Conservation (phyloP, 1,284 basidiomycete genomes). For the Ustilago hordei region DNA sequence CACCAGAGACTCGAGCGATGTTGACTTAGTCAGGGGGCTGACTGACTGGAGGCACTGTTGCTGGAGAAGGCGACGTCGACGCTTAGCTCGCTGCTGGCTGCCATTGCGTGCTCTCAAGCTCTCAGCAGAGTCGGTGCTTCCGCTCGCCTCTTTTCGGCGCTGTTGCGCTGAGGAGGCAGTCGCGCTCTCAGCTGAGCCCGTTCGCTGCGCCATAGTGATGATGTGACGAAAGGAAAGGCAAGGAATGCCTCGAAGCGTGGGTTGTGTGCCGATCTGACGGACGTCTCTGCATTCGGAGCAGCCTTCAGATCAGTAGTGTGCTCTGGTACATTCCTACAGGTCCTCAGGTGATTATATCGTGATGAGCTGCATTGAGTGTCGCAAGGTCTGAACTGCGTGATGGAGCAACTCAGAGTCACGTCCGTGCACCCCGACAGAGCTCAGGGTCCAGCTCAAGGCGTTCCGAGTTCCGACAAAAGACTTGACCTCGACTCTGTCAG, state of each 20-base stretch:
- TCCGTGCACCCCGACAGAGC: slow-evolving; percentile 8
- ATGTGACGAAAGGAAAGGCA: too few relatives aligned
- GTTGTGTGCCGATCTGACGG: too few relatives aligned
- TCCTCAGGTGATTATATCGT: background rate
- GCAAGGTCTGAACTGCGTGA: background rate
- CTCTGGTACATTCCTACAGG: too few relatives aligned
- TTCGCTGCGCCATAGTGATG: background rate
- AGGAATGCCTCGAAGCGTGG: too few relatives aligned
- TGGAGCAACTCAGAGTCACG: background rate
- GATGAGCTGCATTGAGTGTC: background rate
- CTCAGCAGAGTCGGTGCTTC: background rate
- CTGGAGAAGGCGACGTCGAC: slow-evolving; percentile 20
- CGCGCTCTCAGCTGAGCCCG: background rate
- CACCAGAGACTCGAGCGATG: background rate
- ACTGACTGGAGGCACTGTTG: slow-evolving; percentile 18
- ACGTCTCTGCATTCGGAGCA: too few relatives aligned
- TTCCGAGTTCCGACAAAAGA: background rate
- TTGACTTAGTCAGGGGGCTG: background rate
- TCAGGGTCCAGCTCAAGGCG: slow-evolving; percentile 4
- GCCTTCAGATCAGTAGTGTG: too few relatives aligned
- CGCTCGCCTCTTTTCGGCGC: background rate
- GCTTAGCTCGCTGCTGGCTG: background rate
- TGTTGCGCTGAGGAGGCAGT: background rate
- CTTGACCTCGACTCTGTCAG: background rate
- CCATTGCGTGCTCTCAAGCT: background rate